A percentile compares a stretch with the other conserved stretches of the same genome.
Conservation (phyloP, 345 rosid species). For the Barbarea vulgaris region DNA sequence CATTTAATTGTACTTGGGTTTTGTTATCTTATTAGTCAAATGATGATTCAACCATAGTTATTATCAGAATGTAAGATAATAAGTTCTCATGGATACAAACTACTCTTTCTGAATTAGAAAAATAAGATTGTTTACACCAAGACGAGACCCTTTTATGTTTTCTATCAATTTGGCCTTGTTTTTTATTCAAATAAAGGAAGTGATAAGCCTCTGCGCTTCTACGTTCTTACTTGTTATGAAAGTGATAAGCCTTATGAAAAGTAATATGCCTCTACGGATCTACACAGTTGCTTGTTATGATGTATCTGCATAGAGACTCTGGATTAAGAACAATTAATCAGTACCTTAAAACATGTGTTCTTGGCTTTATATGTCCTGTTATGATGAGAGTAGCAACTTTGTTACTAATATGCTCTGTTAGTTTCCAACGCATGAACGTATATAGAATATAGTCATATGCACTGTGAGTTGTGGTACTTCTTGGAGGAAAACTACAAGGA, state of each 20-base stretch:
- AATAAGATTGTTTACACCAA: not conserved
- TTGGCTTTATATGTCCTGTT: not conserved
- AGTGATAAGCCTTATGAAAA: not conserved
- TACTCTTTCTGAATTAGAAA: not conserved
- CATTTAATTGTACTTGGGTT: constrained; percentile 2
- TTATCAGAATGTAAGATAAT: constrained; percentile 19
- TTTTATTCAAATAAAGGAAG: not conserved
- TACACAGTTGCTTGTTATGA: not conserved
- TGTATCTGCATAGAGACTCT: not conserved
- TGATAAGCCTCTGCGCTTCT: not conserved
- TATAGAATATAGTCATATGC: not conserved
- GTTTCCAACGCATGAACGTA: not conserved
- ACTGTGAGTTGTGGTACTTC: not conserved
- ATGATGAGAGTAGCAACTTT: not conserved
- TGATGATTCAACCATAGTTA: constrained; percentile 23
- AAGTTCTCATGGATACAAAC: not conserved
- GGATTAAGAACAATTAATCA: not conserved
- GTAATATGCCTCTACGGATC: not conserved
- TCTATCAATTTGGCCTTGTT: not conserved
- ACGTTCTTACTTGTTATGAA: not conserved
- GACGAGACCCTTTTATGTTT: not conserved
- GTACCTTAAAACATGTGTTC: not conserved
- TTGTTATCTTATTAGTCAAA: constrained; percentile 11
- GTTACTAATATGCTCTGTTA: not conserved
- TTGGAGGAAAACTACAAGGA: not conserved